These are phyloP conservation scores for Glomus cerebriforme DNA, from an alignment of 192 early-diverging fungal species.

Conservation along the genomic window DNA sequence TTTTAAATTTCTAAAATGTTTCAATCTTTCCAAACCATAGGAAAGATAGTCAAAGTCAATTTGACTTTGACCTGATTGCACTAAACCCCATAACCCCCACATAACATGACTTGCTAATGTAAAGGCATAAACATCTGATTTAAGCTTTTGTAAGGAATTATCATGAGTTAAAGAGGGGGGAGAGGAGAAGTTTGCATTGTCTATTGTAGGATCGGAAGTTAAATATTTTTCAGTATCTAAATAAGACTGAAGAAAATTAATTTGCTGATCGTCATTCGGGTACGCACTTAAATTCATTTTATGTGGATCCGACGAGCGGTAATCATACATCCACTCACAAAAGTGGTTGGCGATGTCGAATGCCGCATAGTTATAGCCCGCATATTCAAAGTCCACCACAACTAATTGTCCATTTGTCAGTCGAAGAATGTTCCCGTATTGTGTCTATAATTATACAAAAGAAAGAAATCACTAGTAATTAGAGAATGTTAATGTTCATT, in stretches of 20 bases:
- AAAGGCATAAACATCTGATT: slow-evolving; percentile 46
- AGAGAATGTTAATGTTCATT: not conserved
- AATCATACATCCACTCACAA: slow-evolving; percentile 85
- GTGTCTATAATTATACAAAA: slow-evolving; percentile 48
- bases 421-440: slow-evolving; percentile 89
- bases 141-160: slow-evolving; percentile 1
- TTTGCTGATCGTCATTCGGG: slow-evolving; percentile 61
- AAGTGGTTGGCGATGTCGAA: slow-evolving; percentile 86
- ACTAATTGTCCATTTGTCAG: slow-evolving; percentile 61
- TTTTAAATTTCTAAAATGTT: not conserved
- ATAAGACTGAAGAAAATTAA: slow-evolving; percentile 67
- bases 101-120: slow-evolving; percentile 60
- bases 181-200: slow-evolving; percentile 17
- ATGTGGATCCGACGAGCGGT: slow-evolving; percentile 57
- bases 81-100: slow-evolving; percentile 82
- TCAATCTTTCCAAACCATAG: slow-evolving; percentile 45
- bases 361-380: slow-evolving; percentile 76
- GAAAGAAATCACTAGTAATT: not conserved
- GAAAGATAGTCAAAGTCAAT: slow-evolving; percentile 79
- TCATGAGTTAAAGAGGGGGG: not conserved
- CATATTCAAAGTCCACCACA: slow-evolving; percentile 82
- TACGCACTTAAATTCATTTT: slow-evolving; percentile 47
- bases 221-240: slow-evolving; percentile 47
- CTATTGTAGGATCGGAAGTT: slow-evolving; percentile 8
- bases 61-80: slow-evolving; percentile 73